Base-by-base conservation (phyloP, 1,139 yeast species). In the Blastobotrys indianensis region DNA sequence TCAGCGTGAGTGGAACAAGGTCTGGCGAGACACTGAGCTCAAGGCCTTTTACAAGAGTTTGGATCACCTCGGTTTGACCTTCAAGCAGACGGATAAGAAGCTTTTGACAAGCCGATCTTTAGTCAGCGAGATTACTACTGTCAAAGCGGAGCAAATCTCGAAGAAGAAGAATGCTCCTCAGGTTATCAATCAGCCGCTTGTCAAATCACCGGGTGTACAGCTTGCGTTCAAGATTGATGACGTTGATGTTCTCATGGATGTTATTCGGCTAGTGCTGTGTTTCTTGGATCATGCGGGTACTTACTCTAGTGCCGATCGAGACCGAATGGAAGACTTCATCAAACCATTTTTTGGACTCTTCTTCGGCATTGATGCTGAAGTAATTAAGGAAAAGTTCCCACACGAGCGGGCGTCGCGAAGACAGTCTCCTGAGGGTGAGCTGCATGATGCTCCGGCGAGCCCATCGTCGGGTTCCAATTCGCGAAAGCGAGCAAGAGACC, bases 1-100 rank as follows among this genome's bases (percentile, higher is more conserved):
- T 1, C 98, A 92, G 61, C 79, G 98, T 57, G 98, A 94, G 65
- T 92, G 99, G 98, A 92, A 92, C 66, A 92, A 92, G 64, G 95
- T 90, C 25, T 92, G 99, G 99, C 80, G 98, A 60, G 98, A 92
- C 66, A 81, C 94, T 70, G 98, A 94, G 63, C 96, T 88, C 62
- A 90, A 88, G 60, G 95, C 88, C 0, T 90, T 85, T 64, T 86
- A 80, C 72, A 94, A 92, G 66, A 85, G 96, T 2, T 73, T 92
- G 57, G 99, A 92, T 63, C 98, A 94, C 64, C 73, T 90, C 54
- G 99, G 99, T 2, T 74, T 92, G 56, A 88, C 97, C 0, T 94
- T 92, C 69, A 92, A 92, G 65, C 97, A 92, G 65, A 87, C 95
- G 10, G 99, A 92, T 65, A 92, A 94, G 65, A 92, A 92, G 65